These are phyloP conservation scores for Microsporum canis DNA, from an alignment of 2,329 filamentous ascomycete genomes.

Conservation along the genomic window DNA sequence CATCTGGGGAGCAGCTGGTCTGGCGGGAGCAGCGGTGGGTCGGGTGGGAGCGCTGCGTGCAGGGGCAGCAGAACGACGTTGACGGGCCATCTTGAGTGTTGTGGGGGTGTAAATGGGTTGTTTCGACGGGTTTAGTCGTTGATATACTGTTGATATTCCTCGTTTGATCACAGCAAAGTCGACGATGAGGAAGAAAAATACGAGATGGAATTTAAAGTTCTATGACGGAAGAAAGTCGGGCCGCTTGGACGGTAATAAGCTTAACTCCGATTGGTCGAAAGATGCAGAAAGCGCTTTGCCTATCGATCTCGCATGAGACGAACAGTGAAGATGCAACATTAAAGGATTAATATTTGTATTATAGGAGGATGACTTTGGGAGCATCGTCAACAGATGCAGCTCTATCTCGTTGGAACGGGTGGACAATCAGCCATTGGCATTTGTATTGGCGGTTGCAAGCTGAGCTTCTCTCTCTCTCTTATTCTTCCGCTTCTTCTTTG, in stretches of 20 bases:
- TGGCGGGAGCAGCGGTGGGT: slow-evolving; percentile 51
- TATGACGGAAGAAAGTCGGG: neutral
- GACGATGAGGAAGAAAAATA: neutral
- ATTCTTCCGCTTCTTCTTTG: slow-evolving; percentile 17
- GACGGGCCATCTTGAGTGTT: slow-evolving; percentile 57
- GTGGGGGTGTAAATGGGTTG: neutral
- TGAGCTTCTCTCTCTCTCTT: neutral
- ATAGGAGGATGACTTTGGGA: neutral
- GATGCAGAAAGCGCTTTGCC: neutral
- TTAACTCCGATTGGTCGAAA: neutral
- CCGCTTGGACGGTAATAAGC: neutral
- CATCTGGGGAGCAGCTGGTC: slow-evolving; percentile 39
- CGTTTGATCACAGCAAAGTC: neutral
- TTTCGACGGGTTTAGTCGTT: neutral
- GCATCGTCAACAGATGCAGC: no score
- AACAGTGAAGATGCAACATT: neutral
- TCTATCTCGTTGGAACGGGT: no score
- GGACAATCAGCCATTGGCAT: neutral
- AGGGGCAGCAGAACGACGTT: slow-evolving; percentile 51
- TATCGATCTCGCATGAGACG: neutral
- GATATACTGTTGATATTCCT: neutral
- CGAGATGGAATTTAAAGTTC: neutral
- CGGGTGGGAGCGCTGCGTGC: slow-evolving; percentile 51
- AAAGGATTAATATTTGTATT: neutral
- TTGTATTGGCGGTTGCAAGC: neutral